Evolutionary conservation across 371 early-diverging fungal genomes (phyloP), one percentile per base, ranked within the genome.

Genomic region (Dinochytrium kinnereticum): DNA sequence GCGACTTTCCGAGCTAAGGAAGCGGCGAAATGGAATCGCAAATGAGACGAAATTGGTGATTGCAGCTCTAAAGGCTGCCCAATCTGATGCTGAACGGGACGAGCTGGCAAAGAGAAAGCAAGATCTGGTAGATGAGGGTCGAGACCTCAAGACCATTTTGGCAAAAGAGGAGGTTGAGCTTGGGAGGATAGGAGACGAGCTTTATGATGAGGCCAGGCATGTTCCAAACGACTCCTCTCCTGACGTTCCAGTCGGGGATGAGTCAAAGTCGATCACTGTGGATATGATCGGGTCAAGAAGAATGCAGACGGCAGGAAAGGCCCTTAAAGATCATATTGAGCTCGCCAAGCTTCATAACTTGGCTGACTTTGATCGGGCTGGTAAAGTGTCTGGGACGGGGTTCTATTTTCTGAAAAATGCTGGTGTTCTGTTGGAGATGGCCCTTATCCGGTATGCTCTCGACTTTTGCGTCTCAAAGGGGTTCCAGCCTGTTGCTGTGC

Each of bases 381-480:
- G 96, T 0, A 82, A 90, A 31, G 91, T 94, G n/a, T 88, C 92
- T 0, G 97, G 98, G 2, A 85, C 90, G 31, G 87, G 93, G 17
- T 97, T 95, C 76, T 95, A 96, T 74, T 96, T 94, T 76, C 85
- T 95, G 49, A 91, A 91, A 68, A 91, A 91, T 50, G 89, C 86
- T 49, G 97, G 93, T 10, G 95, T 93, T 0, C 81, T 95, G 71
- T 79, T 97, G 17, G 98, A 97, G 76, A 74, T 92, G 66, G 96
- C 95, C 1, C 76, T 97, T 51, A 84, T 91, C 40, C 94, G 95
- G 73, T 95, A 91, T 76, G 95, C 96, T 0, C 88, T 95, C 74
- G 87, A 90, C n/a, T 85, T 89, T n/a, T 94, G 93, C 0, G 79
- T 88, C 0, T 59, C 75, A 1, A 87, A 84, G 2, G 96, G 96